phyloP scores from a whole-genome alignment of 2,329 filamentous ascomycete genomes.

The Pestalotiopsis sp. region DNA sequence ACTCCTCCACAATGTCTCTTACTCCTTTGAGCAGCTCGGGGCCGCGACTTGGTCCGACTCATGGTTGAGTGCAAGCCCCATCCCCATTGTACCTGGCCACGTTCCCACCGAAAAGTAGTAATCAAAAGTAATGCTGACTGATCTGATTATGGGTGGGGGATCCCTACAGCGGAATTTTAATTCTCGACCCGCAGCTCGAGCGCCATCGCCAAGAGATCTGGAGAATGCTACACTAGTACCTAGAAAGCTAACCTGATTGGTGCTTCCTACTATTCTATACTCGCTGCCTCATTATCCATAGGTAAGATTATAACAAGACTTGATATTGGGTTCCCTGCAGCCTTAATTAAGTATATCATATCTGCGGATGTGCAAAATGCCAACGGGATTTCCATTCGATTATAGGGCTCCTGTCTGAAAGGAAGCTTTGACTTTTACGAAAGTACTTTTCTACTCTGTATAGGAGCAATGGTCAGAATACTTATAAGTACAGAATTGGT shows the following conservation, averaged over 20 bases:
- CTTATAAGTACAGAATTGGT: too few relatives aligned
- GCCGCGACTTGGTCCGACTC: background rate
- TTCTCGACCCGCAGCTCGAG: background rate
- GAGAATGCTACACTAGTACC: background rate
- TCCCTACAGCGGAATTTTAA: background rate
- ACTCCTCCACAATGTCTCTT: background rate
- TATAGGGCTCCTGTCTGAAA: too few relatives aligned
- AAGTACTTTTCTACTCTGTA: too few relatives aligned
- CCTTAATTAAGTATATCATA: too few relatives aligned
- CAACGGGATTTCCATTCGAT: too few relatives aligned
- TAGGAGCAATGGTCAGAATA: too few relatives aligned
- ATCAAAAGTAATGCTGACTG: background rate
- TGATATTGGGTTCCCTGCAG: too few relatives aligned
- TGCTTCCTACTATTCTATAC: background rate
- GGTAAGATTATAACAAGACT: too few relatives aligned
- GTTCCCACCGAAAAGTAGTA: background rate
- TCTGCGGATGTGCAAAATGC: too few relatives aligned
- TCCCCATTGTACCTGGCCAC: background rate
- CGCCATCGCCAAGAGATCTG: background rate
- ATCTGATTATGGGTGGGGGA: background rate
- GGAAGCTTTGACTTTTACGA: too few relatives aligned
- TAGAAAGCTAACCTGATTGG: background rate
- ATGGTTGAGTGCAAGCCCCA: background rate
- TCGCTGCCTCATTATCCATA: background rate
- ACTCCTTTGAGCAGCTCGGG: background rate